Conservation (phyloP, 169 alveolate genomes). For the Perkinsus marinus region DNA sequence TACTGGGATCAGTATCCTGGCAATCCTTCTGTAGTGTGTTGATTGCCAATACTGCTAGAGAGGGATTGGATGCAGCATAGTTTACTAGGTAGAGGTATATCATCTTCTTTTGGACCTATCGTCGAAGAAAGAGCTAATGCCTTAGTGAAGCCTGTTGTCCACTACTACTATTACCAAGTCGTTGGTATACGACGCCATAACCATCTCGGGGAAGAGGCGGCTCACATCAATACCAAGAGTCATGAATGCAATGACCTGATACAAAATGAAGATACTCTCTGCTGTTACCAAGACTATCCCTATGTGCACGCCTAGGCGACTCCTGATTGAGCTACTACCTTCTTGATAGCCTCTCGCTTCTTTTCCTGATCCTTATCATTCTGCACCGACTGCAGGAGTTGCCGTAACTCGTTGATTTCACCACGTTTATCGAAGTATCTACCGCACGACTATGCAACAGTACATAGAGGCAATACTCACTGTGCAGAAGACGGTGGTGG, state of each 20-base stretch:
- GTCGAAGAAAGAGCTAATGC: background rate
- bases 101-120: conserved; percentile 87
- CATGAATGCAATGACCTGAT: conserved; percentile 62
- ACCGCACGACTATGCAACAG: background rate
- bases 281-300: background rate
- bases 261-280: background rate
- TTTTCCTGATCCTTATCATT: conserved; percentile 61
- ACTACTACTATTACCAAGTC: conserved; percentile 58
- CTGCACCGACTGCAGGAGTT: conserved; percentile 47
- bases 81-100: conserved; percentile 77
- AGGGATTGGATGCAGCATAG: conserved; percentile 79
- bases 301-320: background rate
- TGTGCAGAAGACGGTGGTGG: background rate
- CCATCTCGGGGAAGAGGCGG: conserved; percentile 87
- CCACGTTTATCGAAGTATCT: conserved; percentile 26
- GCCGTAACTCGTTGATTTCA: conserved; percentile 75
- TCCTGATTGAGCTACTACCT: conserved; percentile 65
- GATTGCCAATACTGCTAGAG: conserved; percentile 89
- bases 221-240: conserved; percentile 91
- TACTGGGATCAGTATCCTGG: conserved; percentile 85
- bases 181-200: conserved; percentile 84
- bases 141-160: background rate
- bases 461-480: background rate
- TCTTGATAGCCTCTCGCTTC: conserved; percentile 69
- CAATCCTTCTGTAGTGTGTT: conserved; percentile 91